Evolutionary conservation across 148 eudicot species (phyloP), one percentile per base, ranked within the genome.

Genomic region (Camellia sinensis): DNA sequence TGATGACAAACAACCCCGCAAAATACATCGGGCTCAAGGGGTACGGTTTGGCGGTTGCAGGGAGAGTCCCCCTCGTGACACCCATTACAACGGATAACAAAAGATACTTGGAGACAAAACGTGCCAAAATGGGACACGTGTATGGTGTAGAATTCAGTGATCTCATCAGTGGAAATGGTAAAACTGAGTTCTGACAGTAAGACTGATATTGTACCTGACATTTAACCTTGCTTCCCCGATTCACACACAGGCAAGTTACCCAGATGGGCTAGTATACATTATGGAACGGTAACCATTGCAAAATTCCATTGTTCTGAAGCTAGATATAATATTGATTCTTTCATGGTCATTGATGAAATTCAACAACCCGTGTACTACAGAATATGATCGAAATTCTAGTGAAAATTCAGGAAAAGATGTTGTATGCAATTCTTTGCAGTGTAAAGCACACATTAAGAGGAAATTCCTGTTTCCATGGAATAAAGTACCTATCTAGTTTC

Each of bases 1-100:
- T 94, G 83, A 94, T 94, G 98, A 94, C 98, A 50, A 94, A 94
- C 89, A 94, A 92, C 82, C 98, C 98, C 8, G 90, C 97, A 22
- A 94, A 94, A 79, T 94, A 92, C 75, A 44, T 68, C 0, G 97
- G 97, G 56, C 91, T 94, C 71, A 92, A 91, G 85, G 98, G 97
- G 46, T 92, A 94, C 45, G 98, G 98, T 45, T 90, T 94, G 70
- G 88, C 91, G 46, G 83, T 94, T 63, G 84, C 93, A 10, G 98
- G 91, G 37, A 83, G 97, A 84, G 98, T 94, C 12, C 98, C 98
- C 21, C 93, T 94, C 62, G 70, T 91, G 75, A 92, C 98, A 41
- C 93, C 91, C 21, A 89, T 94, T 76, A 92, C 97, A 57, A 89
- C n/a, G 77, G 97, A 94, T 65, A 94, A 94, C 86, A 86, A 88